These are phyloP conservation scores for Daldinia concentrica DNA, from an alignment of 495 filamentous ascomycete genomes.

Conservation along the genomic window DNA sequence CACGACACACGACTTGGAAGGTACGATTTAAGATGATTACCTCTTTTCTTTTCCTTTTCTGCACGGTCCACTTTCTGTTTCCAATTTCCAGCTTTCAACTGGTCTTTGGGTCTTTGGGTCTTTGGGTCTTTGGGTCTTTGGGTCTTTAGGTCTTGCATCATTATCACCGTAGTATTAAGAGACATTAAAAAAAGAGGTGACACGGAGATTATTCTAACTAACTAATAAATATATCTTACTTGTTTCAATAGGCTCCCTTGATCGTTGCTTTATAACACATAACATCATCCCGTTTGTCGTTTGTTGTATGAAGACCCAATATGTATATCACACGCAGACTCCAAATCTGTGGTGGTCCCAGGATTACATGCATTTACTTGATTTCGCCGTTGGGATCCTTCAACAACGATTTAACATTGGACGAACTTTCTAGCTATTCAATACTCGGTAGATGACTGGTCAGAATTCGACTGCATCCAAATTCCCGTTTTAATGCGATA, in stretches of 20 bases:
- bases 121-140: no score
- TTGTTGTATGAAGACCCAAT: constrained; percentile 10
- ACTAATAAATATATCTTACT: no score
- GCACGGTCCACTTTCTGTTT: constrained; percentile 33
- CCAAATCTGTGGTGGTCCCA: constrained; percentile 8
- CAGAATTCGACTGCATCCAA: constrained; percentile 20
- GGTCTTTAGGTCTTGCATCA: constrained; percentile 16
- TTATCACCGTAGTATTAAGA: constrained; percentile 22
- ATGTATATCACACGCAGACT: constrained; percentile 5
- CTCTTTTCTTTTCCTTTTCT: constrained; percentile 12
- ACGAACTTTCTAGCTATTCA: constrained; percentile 18
- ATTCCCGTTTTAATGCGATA: constrained; percentile 8
- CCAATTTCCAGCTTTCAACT: constrained; percentile 1
- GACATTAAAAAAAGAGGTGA: constrained; percentile 7
- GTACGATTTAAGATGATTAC: constrained; percentile 8
- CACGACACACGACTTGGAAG: not conserved
- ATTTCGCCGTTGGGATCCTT: constrained; percentile 7
- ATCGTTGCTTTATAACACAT: constrained; percentile 17
- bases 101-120: no score
- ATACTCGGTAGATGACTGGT: constrained; percentile 34
- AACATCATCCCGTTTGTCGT: not conserved
- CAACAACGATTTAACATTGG: constrained; percentile 17
- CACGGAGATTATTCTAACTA: constrained; percentile 29
- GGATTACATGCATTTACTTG: constrained; percentile 35
- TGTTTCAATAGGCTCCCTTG: not conserved